Percentiles rank a stretch among this genome's conserved stretches.
Evolutionary conservation across 208 protist species (phyloP).

Genomic region (Naegleria fowleri): DNA sequence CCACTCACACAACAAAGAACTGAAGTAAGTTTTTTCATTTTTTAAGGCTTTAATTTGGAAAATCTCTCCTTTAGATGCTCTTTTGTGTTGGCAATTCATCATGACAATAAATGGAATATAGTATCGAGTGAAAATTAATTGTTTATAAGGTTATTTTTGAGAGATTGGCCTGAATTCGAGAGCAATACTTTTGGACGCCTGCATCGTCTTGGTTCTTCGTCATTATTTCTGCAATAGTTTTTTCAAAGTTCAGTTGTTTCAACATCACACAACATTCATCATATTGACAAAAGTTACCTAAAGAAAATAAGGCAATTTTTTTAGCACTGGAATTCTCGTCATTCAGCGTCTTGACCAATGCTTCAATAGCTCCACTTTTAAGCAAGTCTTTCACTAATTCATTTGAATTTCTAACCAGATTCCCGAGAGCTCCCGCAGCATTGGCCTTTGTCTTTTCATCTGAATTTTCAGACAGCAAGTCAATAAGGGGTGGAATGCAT

Average conservation of each 20-base stretch:
- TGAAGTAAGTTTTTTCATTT: too few relatives aligned
- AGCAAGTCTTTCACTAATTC: slow-evolving; percentile 58
- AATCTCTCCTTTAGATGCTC: too few relatives aligned
- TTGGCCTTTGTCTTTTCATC: slow-evolving; percentile 90
- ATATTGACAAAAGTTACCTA: slow-evolving; percentile 79
- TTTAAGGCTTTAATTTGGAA: too few relatives aligned
- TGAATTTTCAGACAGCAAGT: slow-evolving; percentile 54
- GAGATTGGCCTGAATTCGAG: background rate
- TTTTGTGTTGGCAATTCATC: too few relatives aligned
- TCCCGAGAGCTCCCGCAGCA: slow-evolving; percentile 82
- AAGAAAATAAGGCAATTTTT: slow-evolving; percentile 73
- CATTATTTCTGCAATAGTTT: background rate
- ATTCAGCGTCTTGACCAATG: slow-evolving; percentile 64
- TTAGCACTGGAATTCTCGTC: slow-evolving; percentile 58
- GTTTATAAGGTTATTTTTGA: background rate
- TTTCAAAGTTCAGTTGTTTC: background rate
- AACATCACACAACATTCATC: slow-evolving; percentile 63
- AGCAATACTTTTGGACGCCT: background rate
- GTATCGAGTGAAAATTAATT: background rate
- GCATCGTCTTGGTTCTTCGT: background rate
- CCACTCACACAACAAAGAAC: too few relatives aligned
- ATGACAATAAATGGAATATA: too few relatives aligned
- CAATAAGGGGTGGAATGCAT: slow-evolving; percentile 66
- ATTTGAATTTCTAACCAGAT: slow-evolving; percentile 82
- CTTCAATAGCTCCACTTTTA: slow-evolving; percentile 60